Percentiles rank a stretch among this genome's conserved stretches.
phyloP scores from a whole-genome alignment of 2,329 filamentous ascomycete species.

The Calonectria ilicicola region DNA sequence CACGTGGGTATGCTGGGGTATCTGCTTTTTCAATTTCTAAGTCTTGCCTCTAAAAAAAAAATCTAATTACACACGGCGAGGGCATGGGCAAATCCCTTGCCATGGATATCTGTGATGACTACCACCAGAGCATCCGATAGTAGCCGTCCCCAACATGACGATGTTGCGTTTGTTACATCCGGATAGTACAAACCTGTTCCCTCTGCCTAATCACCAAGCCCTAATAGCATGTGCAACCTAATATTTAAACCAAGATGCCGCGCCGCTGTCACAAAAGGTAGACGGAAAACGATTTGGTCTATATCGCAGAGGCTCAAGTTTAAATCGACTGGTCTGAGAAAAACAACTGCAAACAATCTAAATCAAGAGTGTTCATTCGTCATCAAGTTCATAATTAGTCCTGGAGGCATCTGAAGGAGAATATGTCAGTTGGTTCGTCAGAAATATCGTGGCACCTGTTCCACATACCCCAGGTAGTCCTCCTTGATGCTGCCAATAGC shows the following conservation, averaged over 20 bases:
- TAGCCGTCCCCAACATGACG: background rate
- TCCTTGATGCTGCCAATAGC: slow-evolving; percentile 98
- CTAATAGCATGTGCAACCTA: slow-evolving; percentile 6
- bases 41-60: slow-evolving; percentile 34
- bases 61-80: slow-evolving; percentile 32
- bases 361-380: slow-evolving; percentile 29
- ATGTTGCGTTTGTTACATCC: slow-evolving; percentile 2
- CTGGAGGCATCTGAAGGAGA: slow-evolving; percentile 44
- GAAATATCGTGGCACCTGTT: slow-evolving; percentile 25
- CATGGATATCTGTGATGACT: slow-evolving; percentile 11
- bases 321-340: slow-evolving; percentile 11
- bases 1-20: slow-evolving; percentile 32
- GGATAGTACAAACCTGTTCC: background rate
- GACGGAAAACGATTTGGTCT: slow-evolving; percentile 2
- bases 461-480: slow-evolving; percentile 74
- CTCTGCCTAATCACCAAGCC: background rate
- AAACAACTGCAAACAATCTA: slow-evolving; percentile 26
- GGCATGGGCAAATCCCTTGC: slow-evolving; percentile 24
- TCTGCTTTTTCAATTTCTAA: slow-evolving; percentile 38
- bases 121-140: slow-evolving; percentile 18
- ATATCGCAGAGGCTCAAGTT: slow-evolving; percentile 11
- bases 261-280: background rate
- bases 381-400: slow-evolving; percentile 35
- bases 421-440: background rate
- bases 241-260: slow-evolving; percentile 10